phyloP scores from a whole-genome alignment of 306 rosid genomes.

The Purshia tridentata region DNA sequence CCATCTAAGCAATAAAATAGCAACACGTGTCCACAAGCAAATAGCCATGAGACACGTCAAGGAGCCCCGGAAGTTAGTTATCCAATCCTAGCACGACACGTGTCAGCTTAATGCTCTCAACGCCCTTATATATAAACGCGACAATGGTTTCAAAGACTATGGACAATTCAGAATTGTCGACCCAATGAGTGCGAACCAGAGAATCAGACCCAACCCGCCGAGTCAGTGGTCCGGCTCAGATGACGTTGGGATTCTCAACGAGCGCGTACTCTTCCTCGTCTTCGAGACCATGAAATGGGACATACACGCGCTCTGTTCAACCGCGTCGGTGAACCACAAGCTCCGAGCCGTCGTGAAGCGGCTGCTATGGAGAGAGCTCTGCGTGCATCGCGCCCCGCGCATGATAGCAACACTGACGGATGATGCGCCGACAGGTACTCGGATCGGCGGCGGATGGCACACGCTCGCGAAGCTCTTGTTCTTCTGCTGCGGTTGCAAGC shows the following conservation, averaged over 20 bases:
- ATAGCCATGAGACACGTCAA: neutral
- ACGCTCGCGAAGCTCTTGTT: constrained; percentile 61
- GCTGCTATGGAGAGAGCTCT: constrained; percentile 52
- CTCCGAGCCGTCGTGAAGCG: constrained; percentile 58
- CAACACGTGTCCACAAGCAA: constrained; percentile 11
- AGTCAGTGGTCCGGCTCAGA: constrained; percentile 24
- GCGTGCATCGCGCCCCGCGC: constrained; percentile 51
- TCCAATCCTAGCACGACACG: constrained; percentile 11
- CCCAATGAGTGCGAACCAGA: constrained; percentile 32
- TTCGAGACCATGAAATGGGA: constrained; percentile 54
- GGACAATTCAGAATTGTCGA: neutral
- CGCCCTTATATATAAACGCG: neutral
- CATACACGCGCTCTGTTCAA: constrained; percentile 36
- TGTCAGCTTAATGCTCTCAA: fast-evolving
- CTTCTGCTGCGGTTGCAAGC: constrained; percentile 54
- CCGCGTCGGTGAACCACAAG: constrained; percentile 48
- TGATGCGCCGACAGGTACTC: constrained; percentile 27
- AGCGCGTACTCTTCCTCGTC: constrained; percentile 42
- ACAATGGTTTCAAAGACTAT: too few relatives aligned
- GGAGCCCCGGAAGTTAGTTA: neutral
- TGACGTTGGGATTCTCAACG: constrained; percentile 46
- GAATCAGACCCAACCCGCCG: constrained; percentile 27
- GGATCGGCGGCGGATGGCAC: constrained; percentile 65
- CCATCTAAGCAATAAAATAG: neutral
- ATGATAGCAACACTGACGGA: constrained; percentile 37